Base-by-base conservation (phyloP, 2,329 filamentous ascomycete species). In the Moelleriella libera region DNA sequence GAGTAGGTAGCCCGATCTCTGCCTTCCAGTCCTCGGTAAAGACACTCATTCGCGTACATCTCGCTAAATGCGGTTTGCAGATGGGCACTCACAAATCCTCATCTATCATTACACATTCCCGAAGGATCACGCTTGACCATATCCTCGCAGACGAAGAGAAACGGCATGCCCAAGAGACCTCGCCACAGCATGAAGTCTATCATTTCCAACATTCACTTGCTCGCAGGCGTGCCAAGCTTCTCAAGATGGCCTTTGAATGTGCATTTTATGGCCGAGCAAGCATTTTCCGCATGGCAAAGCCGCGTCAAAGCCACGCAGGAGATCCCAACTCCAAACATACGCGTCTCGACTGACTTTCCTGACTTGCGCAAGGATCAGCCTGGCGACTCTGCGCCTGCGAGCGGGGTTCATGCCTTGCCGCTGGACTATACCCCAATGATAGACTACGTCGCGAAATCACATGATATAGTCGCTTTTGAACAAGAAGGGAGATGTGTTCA, bases 71-170 rank as follows among this genome's bases (percentile, higher is more conserved):
- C 30, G n/a, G 45, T 31, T 29, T 34, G 5, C 40, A 90, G 86
- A 71, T 96, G 90, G 90, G 89, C 90, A 40, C 83, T 94, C 72
- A 86, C 86, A 54, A 88, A 97, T 60, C 79, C 88, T 2, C 84
- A 92, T 59, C 63, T 83, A 34, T 89, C 89, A 5, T 70, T 83
- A 34, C 88, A 94, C 60, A 88, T 95, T 49, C 75, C 83, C 10
- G 64, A 73, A 10, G 70, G 75, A 32, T 72, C 78, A 41, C 72
- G 81, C n/a, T 69, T 85, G 37, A 68, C 74, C 1, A 59, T 72
- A 44, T 63, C 75, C 56, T 76, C 67, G 0, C 61, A 65, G 47
- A 68, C 59, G 45, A 81, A 77, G 60, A 64, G 64, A 45, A 75
- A 70, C 34, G 72, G 75, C 9, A 74, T 70, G 12, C 75, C 77